Base-by-base conservation (phyloP, 2,329 filamentous ascomycete species). In the Claviceps pusilla region DNA sequence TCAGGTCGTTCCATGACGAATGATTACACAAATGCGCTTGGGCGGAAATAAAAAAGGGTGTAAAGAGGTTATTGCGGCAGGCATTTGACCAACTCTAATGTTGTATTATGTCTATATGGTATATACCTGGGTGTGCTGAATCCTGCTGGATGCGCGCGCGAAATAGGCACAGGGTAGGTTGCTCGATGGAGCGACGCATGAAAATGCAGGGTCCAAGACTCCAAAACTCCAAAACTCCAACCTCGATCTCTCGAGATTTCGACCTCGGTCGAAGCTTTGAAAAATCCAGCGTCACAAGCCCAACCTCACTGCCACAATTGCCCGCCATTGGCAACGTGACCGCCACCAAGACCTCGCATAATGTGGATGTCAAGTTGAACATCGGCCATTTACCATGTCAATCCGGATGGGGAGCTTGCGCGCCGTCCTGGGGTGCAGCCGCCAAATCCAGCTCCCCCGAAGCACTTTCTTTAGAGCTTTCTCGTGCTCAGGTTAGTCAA, bases 391-490 rank as follows among this genome's bases (percentile, higher is more conserved):
- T 42, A 58, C 37, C 54, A 67, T 65, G 62, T 62, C 59, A 51
- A 49, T 61, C 43, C 62, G 60, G 54, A 56, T 59, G 49, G 59
- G 59, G 16, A 57, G 59, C 56, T 57, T 63, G 60, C 63, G 61
- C 29, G 59, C 60, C 55, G 62, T 71, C 41, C 52, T 63, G 57
- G 58, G 58, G 48, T 56, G 57, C 60, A 60, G 55, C 57, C 41
- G 59, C 56, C 51, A 59, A 61, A 54, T 57, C 59, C 54, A 43
- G 45, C 43, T 28, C 42, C 55, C 54, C 7, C 59, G 56, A 55
- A 60, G 24, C 33, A 14, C 39, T 35, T 37, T 42, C 7, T 2
- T 29, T 24, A 37, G 54, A 6, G 16, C 48, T 5, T 50, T 49
- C 41, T 50, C 50, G 39, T 52, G 48, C 43, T 57, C 56, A 54